phyloP scores from a whole-genome alignment of 2,329 filamentous ascomycete genomes.

The Colletotrichum tabaci region DNA sequence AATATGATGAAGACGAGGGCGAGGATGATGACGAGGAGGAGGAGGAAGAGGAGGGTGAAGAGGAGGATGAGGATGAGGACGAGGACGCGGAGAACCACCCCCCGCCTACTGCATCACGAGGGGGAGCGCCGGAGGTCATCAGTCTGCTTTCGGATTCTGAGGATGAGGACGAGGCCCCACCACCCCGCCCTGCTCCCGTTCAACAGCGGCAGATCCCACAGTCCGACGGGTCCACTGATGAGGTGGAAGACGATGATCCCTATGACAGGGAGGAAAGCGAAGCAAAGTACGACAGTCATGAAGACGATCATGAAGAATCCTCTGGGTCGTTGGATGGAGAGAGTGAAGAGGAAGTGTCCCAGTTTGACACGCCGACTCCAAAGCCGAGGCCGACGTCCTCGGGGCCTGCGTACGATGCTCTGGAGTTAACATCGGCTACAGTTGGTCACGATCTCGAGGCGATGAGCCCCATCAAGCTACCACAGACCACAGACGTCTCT shows the following conservation, averaged over 20 bases:
- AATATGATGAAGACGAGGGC: slow-evolving; percentile 35
- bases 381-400: slow-evolving; percentile 12
- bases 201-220: slow-evolving; percentile 19
- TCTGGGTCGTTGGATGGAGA: slow-evolving; percentile 3
- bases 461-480: slow-evolving; percentile 37
- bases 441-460: slow-evolving; percentile 35
- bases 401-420: not conserved
- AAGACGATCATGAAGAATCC: not conserved
- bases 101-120: slow-evolving; percentile 10
- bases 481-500: slow-evolving; percentile 3
- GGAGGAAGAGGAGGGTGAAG: slow-evolving; percentile 38
- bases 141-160: slow-evolving; percentile 43
- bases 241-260: slow-evolving; percentile 14
- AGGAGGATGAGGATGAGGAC: slow-evolving; percentile 41
- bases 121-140: slow-evolving; percentile 38
- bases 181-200: slow-evolving; percentile 1
- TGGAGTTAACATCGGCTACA: slow-evolving; percentile 15
- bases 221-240: slow-evolving; percentile 34
- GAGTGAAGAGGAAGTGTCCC: slow-evolving; percentile 24
- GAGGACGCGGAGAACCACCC: slow-evolving; percentile 33
- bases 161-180: slow-evolving; percentile 33
- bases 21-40: slow-evolving; percentile 40
- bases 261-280: slow-evolving; percentile 34
- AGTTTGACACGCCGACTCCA: slow-evolving; percentile 28
- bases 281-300: slow-evolving; percentile 5